These are phyloP conservation scores for Trichosporon asahii DNA, from an alignment of 1,284 basidiomycete genomes.

Conservation along the genomic window DNA sequence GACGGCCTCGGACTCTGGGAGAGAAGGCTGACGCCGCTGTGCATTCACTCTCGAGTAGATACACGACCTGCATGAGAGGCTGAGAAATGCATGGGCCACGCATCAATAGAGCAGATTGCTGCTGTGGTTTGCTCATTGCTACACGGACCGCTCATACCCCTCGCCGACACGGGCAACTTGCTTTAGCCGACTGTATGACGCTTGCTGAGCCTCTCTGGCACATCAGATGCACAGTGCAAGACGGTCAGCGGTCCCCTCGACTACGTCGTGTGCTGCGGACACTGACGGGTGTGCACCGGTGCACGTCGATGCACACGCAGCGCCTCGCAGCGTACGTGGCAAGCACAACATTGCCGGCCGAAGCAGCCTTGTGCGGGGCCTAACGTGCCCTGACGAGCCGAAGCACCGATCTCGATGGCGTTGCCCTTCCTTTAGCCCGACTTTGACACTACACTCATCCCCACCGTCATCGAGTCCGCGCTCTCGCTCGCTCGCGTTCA, in stretches of 20 bases:
- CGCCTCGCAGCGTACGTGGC: background rate
- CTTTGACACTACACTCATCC: background rate
- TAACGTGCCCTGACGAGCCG: background rate
- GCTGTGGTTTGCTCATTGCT: too few relatives aligned
- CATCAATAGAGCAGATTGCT: too few relatives aligned
- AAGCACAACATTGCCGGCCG: background rate
- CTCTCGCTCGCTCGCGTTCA: background rate
- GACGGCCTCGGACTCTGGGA: background rate
- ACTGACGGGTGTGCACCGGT: background rate
- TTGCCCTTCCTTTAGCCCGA: background rate
- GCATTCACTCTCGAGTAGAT: too few relatives aligned
- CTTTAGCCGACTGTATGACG: background rate
- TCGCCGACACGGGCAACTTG: background rate
- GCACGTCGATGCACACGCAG: background rate
- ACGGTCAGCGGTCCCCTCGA: background rate
- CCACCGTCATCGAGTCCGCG: background rate
- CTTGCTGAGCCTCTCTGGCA: background rate
- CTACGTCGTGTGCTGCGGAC: background rate
- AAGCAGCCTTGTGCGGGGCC: background rate
- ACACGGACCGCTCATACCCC: background rate
- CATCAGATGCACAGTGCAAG: background rate
- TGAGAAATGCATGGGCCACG: too few relatives aligned
- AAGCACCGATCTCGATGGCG: conserved; percentile 4
- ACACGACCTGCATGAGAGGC: too few relatives aligned
- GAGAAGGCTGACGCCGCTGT: background rate